Percentiles rank a stretch among this genome's conserved stretches.
These are phyloP conservation scores for Vitis cinerea DNA, from an alignment of 164 flowering plant species.

Conservation along the genomic window DNA sequence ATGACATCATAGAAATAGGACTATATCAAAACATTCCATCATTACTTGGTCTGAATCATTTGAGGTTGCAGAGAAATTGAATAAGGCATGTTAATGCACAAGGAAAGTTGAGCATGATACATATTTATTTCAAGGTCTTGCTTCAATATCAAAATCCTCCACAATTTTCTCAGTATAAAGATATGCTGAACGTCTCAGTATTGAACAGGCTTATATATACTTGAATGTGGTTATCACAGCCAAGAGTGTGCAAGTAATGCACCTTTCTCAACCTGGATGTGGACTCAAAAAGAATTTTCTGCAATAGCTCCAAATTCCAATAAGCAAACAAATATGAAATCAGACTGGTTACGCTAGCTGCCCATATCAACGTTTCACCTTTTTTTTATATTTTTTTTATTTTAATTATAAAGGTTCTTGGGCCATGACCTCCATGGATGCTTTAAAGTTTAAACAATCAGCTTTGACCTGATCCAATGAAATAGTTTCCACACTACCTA, in stretches of 20 bases:
- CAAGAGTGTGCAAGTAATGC: background rate
- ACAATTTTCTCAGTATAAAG: background rate
- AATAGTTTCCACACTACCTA: background rate
- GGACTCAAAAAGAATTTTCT: background rate
- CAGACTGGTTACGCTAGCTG: background rate
- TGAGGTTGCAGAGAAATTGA: constrained; percentile 8
- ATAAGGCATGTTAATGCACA: constrained; percentile 1
- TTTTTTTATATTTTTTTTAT: too few species aligned
- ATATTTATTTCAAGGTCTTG: constrained; percentile 4
- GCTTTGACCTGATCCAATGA: background rate
- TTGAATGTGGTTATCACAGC: background rate
- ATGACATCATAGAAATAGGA: background rate
- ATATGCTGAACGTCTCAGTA: background rate
- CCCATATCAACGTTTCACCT: too few species aligned
- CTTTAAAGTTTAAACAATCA: background rate
- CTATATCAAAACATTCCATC: background rate
- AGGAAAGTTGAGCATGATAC: constrained; percentile 8
- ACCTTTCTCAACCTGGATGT: background rate
- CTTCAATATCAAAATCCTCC: background rate
- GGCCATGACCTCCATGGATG: background rate
- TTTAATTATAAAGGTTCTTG: background rate
- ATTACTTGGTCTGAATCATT: constrained; percentile 2
- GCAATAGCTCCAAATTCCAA: background rate
- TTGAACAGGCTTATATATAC: background rate
- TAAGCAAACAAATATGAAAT: background rate